A percentile compares a stretch with the other conserved stretches of the same genome.
Evolutionary conservation across 73 alveolate genomes (phyloP).

Genomic region (Urostyla sp.): DNA sequence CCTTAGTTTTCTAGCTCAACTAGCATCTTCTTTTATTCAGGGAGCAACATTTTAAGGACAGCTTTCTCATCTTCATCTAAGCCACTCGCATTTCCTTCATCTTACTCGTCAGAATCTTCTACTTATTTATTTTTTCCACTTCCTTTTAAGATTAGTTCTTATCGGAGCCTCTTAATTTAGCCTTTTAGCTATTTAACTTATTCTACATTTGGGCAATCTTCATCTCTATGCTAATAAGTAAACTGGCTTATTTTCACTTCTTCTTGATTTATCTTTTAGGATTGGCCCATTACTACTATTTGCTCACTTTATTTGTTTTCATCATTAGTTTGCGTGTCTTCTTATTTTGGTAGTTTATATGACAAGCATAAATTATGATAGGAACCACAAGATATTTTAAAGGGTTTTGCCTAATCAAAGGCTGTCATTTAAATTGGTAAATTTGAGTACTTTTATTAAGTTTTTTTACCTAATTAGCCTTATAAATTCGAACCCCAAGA

Average conservation of each 20-base stretch:
- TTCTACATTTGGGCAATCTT: slow-evolving; percentile 54
- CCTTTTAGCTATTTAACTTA: slow-evolving; percentile 64
- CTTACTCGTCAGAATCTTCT: slow-evolving; percentile 8
- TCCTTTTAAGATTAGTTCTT: slow-evolving; percentile 52
- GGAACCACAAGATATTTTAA: slow-evolving; percentile 78
- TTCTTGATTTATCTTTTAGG: neutral
- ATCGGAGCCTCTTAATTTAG: slow-evolving; percentile 64
- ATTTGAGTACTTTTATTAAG: slow-evolving; percentile 33
- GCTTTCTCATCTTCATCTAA: slow-evolving; percentile 65
- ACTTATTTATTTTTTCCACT: slow-evolving; percentile 31
- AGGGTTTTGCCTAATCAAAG: slow-evolving; percentile 68
- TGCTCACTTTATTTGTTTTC: slow-evolving; percentile 7
- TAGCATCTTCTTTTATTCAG: neutral
- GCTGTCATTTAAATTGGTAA: slow-evolving; percentile 59
- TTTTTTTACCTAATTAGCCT: slow-evolving; percentile 76
- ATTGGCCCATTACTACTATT: slow-evolving; percentile 16
- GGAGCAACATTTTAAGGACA: slow-evolving; percentile 58
- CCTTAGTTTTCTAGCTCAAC: slow-evolving; percentile 43
- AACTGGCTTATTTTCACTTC: neutral
- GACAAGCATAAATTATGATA: slow-evolving; percentile 76
- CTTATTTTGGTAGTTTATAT: slow-evolving; percentile 58
- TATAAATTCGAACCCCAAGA: slow-evolving; percentile 84
- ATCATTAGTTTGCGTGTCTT: slow-evolving; percentile 12
- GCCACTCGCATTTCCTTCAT: slow-evolving; percentile 19
- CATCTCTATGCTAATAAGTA: slow-evolving; percentile 29